Evolutionary conservation across 495 filamentous ascomycete genomes (phyloP).

Genomic region (Hypoxylon fuscum): DNA sequence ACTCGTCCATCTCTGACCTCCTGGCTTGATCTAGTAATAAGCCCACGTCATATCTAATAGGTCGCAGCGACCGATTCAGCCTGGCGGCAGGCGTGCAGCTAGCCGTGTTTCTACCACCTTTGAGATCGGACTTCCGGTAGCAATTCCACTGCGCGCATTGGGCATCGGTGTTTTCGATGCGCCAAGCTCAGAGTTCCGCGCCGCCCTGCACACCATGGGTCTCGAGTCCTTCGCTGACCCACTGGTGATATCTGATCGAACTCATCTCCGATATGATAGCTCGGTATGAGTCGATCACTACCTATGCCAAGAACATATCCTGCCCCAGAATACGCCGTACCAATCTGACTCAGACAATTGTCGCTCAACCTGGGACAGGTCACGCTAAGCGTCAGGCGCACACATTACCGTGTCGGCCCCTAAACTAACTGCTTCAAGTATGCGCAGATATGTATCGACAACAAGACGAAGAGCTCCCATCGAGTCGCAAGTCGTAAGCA

Average conservation of each 20-base stretch:
- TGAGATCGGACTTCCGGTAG: constrained; percentile 3
- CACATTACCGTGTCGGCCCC: not conserved
- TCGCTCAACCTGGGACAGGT: not conserved
- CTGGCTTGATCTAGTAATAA: not conserved
- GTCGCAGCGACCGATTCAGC: constrained; percentile 2
- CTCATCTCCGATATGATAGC: not conserved
- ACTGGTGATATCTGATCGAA: constrained; percentile 9
- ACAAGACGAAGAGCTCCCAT: too few species aligned
- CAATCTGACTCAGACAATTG: not conserved
- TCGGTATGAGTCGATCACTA: not conserved
- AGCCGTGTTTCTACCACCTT: not conserved
- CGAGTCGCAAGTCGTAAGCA: too few species aligned
- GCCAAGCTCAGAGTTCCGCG: not conserved
- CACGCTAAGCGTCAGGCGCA: not conserved
- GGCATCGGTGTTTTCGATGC: not conserved
- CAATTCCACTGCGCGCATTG: not conserved
- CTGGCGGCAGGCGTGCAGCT: not conserved
- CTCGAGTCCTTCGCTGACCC: not conserved
- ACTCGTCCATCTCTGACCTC: constrained; percentile 2
- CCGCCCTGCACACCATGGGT: not conserved
- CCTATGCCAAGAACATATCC: not conserved
- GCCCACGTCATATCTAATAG: not conserved
- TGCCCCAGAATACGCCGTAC: not conserved
- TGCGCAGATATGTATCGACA: too few species aligned
- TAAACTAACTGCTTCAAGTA: not conserved